These are phyloP conservation scores for Apiospora aurea DNA, from an alignment of 2,329 filamentous ascomycete species.

Conservation along the genomic window DNA sequence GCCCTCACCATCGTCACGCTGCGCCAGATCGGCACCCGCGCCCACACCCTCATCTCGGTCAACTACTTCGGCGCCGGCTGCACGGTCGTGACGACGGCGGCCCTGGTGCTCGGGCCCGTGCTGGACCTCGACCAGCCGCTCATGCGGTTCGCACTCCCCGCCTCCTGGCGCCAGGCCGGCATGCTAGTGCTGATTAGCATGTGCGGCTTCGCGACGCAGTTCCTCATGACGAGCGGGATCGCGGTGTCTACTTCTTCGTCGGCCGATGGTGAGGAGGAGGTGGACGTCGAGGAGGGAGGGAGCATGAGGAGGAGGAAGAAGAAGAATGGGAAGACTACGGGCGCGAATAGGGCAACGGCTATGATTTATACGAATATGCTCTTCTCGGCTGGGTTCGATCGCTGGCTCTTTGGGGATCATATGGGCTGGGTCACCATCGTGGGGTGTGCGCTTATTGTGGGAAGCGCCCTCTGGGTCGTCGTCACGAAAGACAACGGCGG, in stretches of 20 bases:
- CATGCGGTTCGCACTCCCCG: slow-evolving; percentile 52
- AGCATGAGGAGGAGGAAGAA: background rate
- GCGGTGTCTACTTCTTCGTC: background rate
- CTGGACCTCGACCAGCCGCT: slow-evolving; percentile 54
- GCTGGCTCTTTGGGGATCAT: slow-evolving; percentile 58
- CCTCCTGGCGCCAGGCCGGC: slow-evolving; percentile 63
- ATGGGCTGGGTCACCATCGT: slow-evolving; percentile 58
- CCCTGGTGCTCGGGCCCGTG: slow-evolving; percentile 61
- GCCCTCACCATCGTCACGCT: slow-evolving; percentile 78
- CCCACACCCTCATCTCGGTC: slow-evolving; percentile 83
- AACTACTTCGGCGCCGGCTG: slow-evolving; percentile 82
- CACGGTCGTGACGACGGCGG: slow-evolving; percentile 69
- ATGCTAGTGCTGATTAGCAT: slow-evolving; percentile 73
- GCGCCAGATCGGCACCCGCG: slow-evolving; percentile 79
- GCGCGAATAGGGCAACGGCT: slow-evolving; percentile 57
- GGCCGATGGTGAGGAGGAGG: background rate
- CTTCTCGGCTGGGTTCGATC: slow-evolving; percentile 61
- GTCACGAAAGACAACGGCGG: slow-evolving; percentile 50
- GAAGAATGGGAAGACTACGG: background rate
- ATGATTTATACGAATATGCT: slow-evolving; percentile 67
- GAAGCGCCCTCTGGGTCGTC: slow-evolving; percentile 59
- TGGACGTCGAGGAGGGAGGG: slow-evolving; percentile 57
- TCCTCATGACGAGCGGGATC: slow-evolving; percentile 80
- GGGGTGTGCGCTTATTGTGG: slow-evolving; percentile 60
- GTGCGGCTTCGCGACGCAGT: slow-evolving; percentile 85